These are phyloP conservation scores for Oidiodendron maius DNA, from an alignment of 495 filamentous ascomycete species.

Conservation along the genomic window DNA sequence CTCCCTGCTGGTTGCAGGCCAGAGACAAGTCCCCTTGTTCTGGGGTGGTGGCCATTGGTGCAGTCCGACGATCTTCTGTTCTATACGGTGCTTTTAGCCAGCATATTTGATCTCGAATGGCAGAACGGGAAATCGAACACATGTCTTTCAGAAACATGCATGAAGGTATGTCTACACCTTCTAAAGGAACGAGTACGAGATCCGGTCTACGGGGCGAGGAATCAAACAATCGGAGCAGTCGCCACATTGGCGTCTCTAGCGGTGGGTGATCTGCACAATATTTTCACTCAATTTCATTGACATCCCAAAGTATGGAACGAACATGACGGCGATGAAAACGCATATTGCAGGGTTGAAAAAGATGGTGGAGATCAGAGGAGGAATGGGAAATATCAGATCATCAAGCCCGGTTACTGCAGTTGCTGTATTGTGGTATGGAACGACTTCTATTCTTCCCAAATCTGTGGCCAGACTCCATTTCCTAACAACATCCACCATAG, in stretches of 20 bases:
- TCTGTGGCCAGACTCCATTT: neutral
- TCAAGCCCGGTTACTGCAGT: neutral
- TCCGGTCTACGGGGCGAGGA: neutral
- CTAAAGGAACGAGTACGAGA: neutral
- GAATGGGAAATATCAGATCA: neutral
- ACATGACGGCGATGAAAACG: conserved; percentile 1
- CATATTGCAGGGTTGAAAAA: neutral
- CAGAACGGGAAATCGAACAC: neutral
- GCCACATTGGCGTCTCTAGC: conserved; percentile 1
- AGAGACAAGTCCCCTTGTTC: neutral
- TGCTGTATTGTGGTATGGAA: neutral
- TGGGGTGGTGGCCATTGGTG: neutral
- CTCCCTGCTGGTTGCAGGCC: neutral
- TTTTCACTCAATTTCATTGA: neutral
- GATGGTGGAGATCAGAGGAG: neutral
- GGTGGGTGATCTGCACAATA: neutral
- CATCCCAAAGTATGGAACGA: neutral
- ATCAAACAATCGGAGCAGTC: conserved; percentile 3
- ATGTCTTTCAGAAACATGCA: neutral
- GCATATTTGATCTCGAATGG: conserved; percentile 1
- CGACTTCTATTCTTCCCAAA: neutral
- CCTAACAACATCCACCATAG: neutral
- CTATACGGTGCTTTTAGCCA: conserved; percentile 1
- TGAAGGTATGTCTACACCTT: neutral
- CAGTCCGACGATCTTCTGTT: neutral